Evolutionary conservation across 1,284 basidiomycete genomes (phyloP).

Genomic region (Microbotryum intermedium): DNA sequence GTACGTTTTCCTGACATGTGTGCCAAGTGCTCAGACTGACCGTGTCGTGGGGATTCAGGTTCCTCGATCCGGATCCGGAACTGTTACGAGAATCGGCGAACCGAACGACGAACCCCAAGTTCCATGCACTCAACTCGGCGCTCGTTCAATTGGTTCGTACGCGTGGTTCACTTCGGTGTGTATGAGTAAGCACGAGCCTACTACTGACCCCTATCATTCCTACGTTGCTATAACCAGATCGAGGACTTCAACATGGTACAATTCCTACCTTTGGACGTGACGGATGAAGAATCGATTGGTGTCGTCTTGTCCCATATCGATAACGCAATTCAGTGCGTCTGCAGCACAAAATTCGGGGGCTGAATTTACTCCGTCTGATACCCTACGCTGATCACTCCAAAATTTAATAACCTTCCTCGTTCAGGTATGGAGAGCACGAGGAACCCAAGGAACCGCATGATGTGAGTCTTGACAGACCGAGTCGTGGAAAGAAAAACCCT

Average conservation of each 20-base stretch:
- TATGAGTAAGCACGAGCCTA: too few species aligned
- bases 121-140: slow-evolving; percentile 87
- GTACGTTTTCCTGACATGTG: slow-evolving; percentile 39
- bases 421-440: slow-evolving; percentile 30
- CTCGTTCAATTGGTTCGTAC: slow-evolving; percentile 77
- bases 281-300: slow-evolving; percentile 80
- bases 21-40: not conserved
- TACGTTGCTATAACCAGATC: too few species aligned
- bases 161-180: not conserved
- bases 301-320: slow-evolving; percentile 90
- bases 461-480: slow-evolving; percentile 1
- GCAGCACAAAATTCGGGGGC: too few species aligned
- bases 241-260: slow-evolving; percentile 97
- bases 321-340: slow-evolving; percentile 46
- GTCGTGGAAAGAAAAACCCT: not conserved
- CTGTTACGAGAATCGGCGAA: slow-evolving; percentile 65
- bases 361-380: not conserved
- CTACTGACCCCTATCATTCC: too few species aligned
- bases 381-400: not conserved
- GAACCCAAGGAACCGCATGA: slow-evolving; percentile 37
- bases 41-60: slow-evolving; percentile 47
- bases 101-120: slow-evolving; percentile 65
- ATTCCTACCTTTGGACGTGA: slow-evolving; percentile 89
- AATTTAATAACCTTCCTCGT: not conserved
- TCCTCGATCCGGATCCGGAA: slow-evolving; percentile 93